Conservation (phyloP, 768 basidiomycete species). For the Calvatia gigantea region DNA sequence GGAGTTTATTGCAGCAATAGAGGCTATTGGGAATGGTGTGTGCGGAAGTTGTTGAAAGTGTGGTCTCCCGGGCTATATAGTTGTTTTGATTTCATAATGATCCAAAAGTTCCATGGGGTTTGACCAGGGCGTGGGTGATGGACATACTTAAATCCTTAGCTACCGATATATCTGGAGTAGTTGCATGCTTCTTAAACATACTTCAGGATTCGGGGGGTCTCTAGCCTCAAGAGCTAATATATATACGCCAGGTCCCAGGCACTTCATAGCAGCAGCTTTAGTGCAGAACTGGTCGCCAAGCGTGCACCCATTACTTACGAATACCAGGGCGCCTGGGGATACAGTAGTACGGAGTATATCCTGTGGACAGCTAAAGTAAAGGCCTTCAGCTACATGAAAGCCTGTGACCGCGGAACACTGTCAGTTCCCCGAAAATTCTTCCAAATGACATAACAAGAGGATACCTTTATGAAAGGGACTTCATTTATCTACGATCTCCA, state of each 20-base stretch:
- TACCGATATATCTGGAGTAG: too few species aligned
- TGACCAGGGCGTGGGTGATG: too few species aligned
- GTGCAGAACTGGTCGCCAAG: background rate
- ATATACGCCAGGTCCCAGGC: background rate
- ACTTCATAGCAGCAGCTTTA: background rate
- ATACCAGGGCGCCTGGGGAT: background rate
- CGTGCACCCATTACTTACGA: background rate
- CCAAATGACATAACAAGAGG: background rate
- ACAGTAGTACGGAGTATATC: background rate
- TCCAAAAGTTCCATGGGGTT: too few species aligned
- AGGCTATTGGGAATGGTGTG: too few species aligned
- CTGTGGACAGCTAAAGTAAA: slow-evolving; percentile 1
- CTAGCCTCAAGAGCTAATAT: too few species aligned
- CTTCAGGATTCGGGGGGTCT: too few species aligned
- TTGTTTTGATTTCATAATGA: too few species aligned
- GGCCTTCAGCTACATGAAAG: background rate
- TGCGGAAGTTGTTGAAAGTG: too few species aligned
- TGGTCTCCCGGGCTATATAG: too few species aligned
- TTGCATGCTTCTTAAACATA: too few species aligned
- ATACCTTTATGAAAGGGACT: background rate
- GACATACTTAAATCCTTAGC: too few species aligned
- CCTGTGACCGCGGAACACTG: slow-evolving; percentile 1
- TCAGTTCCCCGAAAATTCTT: slow-evolving; percentile 12
- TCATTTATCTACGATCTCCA: slow-evolving; percentile 51
- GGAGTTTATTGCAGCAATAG: too few species aligned